Conservation (phyloP, 2,329 filamentous ascomycete species). For the Neoarthrinium moseri region DNA sequence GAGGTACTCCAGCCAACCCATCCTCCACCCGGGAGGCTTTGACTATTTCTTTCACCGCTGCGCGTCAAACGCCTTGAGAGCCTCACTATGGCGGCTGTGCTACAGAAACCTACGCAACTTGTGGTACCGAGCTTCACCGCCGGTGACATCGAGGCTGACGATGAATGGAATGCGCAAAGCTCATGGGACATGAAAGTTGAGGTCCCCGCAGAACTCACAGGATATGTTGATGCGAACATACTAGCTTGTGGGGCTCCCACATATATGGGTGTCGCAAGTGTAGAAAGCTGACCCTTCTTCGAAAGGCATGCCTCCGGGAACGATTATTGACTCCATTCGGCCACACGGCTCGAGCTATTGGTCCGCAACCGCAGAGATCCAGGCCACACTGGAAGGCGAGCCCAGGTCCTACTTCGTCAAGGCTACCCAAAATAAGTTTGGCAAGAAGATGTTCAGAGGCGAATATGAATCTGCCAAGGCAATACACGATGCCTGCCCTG, state of each 20-base stretch:
- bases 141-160: too few relatives aligned
- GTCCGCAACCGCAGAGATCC: slow-evolving; percentile 7
- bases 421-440: slow-evolving; percentile 4
- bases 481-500: slow-evolving; percentile 2
- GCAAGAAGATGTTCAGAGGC: slow-evolving; percentile 6
- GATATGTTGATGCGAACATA: slow-evolving; percentile 1
- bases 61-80: too few relatives aligned
- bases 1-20: too few relatives aligned
- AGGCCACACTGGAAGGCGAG: slow-evolving; percentile 5
- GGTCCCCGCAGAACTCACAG: slow-evolving; percentile 8
- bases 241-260: neutral
- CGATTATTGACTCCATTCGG: slow-evolving; percentile 12
- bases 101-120: too few relatives aligned
- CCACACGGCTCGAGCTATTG: slow-evolving; percentile 8
- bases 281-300: too few relatives aligned
- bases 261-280: too few relatives aligned
- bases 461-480: slow-evolving; percentile 8
- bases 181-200: too few relatives aligned
- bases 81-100: too few relatives aligned
- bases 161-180: too few relatives aligned
- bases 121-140: too few relatives aligned
- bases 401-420: slow-evolving; percentile 9
- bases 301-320: slow-evolving; percentile 31
- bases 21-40: too few relatives aligned
- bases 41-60: too few relatives aligned